Evolutionary conservation across 805 yeast genomes (phyloP).

Genomic region (Phaffomyces thermotolerans): DNA sequence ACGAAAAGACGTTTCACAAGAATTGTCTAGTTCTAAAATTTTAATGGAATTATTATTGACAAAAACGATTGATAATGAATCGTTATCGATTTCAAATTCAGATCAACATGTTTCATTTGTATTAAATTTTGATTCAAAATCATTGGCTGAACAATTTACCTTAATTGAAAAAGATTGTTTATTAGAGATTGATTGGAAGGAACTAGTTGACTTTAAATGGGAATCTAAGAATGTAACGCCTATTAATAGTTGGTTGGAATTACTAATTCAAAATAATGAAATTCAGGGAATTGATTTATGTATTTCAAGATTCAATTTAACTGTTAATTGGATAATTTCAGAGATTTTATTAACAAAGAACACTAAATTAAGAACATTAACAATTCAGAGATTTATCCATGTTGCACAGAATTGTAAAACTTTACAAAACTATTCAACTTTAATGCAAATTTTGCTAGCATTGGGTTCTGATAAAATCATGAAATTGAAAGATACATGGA

Average conservation of each 20-base stretch:
- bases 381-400: constrained; percentile 83
- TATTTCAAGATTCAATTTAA: constrained; percentile 77
- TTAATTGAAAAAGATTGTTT: constrained; percentile 79
- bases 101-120: constrained; percentile 76
- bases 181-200: constrained; percentile 87
- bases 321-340: constrained; percentile 88
- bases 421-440: constrained; percentile 76
- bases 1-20: constrained; percentile 16
- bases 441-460: constrained; percentile 83
- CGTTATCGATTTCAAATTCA: constrained; percentile 21
- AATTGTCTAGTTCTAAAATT: constrained; percentile 25
- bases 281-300: constrained; percentile 76
- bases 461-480: constrained; percentile 59
- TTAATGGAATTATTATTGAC: constrained; percentile 32
- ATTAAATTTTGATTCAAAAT: constrained; percentile 58
- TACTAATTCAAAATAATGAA: constrained; percentile 49
- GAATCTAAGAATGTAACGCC: constrained; percentile 51
- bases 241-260: constrained; percentile 76
- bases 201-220: constrained; percentile 72
- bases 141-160: constrained; percentile 77
- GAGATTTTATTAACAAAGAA: constrained; percentile 70
- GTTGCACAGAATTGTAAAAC: constrained; percentile 67
- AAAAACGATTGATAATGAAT: constrained; percentile 18
- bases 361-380: constrained; percentile 50
- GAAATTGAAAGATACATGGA: constrained; percentile 66